A percentile compares a stretch with the other conserved stretches of the same genome.
Conservation (phyloP, 257 asterid species). For the Euphrasia confusa region DNA sequence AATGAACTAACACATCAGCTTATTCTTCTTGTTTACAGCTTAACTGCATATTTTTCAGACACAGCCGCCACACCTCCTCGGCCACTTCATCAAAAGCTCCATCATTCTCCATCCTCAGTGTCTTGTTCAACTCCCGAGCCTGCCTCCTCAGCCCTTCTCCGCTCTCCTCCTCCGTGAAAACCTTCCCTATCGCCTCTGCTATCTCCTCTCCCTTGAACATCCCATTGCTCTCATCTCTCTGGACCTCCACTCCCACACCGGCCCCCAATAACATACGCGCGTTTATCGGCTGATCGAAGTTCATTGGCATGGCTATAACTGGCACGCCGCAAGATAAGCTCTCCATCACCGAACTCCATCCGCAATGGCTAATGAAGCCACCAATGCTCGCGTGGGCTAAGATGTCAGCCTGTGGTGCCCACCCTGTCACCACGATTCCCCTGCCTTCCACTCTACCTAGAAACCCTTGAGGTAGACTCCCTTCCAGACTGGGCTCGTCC, state of each 20-base stretch:
- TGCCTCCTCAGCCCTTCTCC: slow-evolving; percentile 25
- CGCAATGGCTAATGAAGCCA: slow-evolving; percentile 46
- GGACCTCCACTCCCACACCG: slow-evolving; percentile 32
- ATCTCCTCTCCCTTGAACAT: slow-evolving; percentile 27
- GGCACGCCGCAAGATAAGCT: slow-evolving; percentile 39
- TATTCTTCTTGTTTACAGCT: too few species aligned
- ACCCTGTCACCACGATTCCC: slow-evolving; percentile 30
- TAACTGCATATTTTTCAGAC: background rate
- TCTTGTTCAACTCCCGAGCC: slow-evolving; percentile 23
- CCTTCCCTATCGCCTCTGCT: slow-evolving; percentile 7
- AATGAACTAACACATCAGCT: too few species aligned
- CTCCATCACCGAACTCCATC: slow-evolving; percentile 42
- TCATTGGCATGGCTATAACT: slow-evolving; percentile 37
- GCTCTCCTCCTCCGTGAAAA: slow-evolving; percentile 27
- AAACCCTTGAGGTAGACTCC: slow-evolving; percentile 40
- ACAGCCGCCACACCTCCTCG: slow-evolving; percentile 20
- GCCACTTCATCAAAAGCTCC: slow-evolving; percentile 12
- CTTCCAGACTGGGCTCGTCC: background rate
- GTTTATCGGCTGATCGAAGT: slow-evolving; percentile 26
- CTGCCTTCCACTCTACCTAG: too few species aligned
- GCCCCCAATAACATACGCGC: slow-evolving; percentile 25
- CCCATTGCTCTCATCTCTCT: slow-evolving; percentile 18
- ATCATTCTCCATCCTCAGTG: slow-evolving; percentile 27
- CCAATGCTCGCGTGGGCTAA: slow-evolving; percentile 34
- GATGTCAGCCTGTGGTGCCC: slow-evolving; percentile 41